Evolutionary conservation across 345 rosid genomes (phyloP).

Genomic region (Salix koriyanagi): DNA sequence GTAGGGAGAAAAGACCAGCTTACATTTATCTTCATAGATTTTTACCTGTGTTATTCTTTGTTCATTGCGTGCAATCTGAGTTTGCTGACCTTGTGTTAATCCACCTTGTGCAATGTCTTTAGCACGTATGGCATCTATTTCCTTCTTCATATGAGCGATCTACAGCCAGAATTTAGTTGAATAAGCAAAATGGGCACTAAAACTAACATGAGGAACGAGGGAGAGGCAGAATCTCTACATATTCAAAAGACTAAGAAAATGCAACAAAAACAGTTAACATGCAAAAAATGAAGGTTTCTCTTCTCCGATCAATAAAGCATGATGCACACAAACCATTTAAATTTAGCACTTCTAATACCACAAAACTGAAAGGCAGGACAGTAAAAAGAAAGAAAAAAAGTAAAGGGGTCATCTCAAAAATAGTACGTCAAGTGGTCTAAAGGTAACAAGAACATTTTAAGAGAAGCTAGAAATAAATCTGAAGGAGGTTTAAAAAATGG

Average conservation of each 20-base stretch:
- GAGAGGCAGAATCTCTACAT: no score
- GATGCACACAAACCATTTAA: background rate
- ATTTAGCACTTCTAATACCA: background rate
- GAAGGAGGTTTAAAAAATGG: background rate
- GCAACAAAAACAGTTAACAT: background rate
- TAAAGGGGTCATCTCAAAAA: background rate
- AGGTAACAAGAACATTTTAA: background rate
- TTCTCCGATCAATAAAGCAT: background rate
- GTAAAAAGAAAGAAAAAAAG: background rate
- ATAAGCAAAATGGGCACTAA: conserved; percentile 1
- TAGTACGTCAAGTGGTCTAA: background rate
- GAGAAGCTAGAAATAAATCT: background rate
- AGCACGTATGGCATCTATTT: conserved; percentile 86
- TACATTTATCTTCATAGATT: no score
- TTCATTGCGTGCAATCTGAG: conserved; percentile 96
- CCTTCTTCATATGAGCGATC: conserved; percentile 97
- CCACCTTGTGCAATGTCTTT: conserved; percentile 98
- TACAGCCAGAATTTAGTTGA: conserved; percentile 17
- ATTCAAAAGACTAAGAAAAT: background rate
- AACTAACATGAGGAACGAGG: background rate
- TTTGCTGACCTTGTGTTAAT: conserved; percentile 95
- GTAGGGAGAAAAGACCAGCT: background rate
- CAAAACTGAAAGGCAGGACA: background rate
- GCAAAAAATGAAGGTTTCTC: background rate
- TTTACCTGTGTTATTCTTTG: conserved; percentile 79